A percentile compares a stretch with the other conserved stretches of the same genome.
Conservation (phyloP, 148 eudicot species). For the Pouteria glomerata region DNA sequence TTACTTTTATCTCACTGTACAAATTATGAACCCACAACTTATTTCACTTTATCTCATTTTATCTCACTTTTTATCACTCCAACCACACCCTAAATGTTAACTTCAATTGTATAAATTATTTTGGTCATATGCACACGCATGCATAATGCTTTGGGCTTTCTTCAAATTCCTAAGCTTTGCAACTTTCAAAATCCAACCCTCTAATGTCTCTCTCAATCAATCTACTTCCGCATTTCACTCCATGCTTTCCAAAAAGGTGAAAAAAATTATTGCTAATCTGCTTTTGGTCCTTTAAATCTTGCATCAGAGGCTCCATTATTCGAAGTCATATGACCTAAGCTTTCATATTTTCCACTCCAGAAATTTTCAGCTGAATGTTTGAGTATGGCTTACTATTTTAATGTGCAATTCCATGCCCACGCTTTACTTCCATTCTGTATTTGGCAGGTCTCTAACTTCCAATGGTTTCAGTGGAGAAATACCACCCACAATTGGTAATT, state of each 20-base stretch:
- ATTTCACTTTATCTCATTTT: no score
- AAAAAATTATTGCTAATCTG: background rate
- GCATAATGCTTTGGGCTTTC: background rate
- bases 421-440: background rate
- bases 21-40: no score
- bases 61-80: no score
- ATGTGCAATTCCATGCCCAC: background rate
- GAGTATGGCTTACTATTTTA: no score
- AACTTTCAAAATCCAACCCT: background rate
- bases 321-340: background rate
- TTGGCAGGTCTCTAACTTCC: slow-evolving; percentile 32
- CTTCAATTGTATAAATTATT: background rate
- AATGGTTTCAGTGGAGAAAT: slow-evolving; percentile 42
- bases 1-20: no score
- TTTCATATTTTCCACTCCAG: background rate
- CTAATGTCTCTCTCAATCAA: background rate
- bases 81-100: no score
- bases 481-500: slow-evolving; percentile 52
- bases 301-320: background rate
- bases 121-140: background rate
- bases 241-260: background rate
- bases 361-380: background rate
- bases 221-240: background rate
- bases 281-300: background rate
- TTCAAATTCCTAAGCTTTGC: background rate